Conservation (phyloP, 75 land plant genomes). For the Azolla pinnata region DNA sequence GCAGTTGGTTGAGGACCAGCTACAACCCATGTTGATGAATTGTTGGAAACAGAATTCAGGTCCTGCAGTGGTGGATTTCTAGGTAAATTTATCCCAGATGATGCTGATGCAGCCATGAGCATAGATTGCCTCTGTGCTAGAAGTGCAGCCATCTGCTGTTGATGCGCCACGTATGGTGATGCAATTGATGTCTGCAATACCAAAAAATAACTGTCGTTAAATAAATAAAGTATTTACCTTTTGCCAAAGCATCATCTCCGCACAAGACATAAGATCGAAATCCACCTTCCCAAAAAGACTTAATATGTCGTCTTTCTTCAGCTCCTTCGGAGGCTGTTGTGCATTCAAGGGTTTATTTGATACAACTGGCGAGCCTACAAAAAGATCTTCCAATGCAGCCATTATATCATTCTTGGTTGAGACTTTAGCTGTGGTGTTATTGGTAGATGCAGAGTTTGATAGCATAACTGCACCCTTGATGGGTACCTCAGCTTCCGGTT, state of each 20-base stretch:
- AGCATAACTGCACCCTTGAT: slow-evolving; percentile 1
- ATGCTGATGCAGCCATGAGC: slow-evolving; percentile 60
- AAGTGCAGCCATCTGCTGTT: slow-evolving; percentile 78
- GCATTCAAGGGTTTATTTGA: slow-evolving; percentile 26
- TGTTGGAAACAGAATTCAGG: not conserved
- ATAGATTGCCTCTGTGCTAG: slow-evolving; percentile 76
- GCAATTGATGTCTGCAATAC: slow-evolving; percentile 47
- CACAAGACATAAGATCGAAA: no score
- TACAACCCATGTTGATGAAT: slow-evolving; percentile 6
- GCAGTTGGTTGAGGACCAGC: slow-evolving; percentile 5
- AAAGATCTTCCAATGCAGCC: slow-evolving; percentile 74
- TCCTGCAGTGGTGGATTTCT: slow-evolving; percentile 6
- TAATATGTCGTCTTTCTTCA: slow-evolving; percentile 65
- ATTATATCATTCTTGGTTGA: slow-evolving; percentile 19
- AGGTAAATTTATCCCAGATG: slow-evolving; percentile 23
- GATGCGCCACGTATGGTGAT: slow-evolving; percentile 78
- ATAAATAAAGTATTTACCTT: no score
- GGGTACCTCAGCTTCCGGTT: slow-evolving; percentile 26
- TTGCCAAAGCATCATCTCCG: not conserved
- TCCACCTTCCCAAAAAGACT: slow-evolving; percentile 86
- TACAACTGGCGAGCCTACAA: slow-evolving; percentile 36
- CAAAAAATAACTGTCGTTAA: not conserved
- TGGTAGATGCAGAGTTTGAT: slow-evolving; percentile 5
- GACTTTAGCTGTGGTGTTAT: slow-evolving; percentile 4
- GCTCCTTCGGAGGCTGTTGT: slow-evolving; percentile 36